Evolutionary conservation across 345 rosid species (phyloP).

Genomic region (Brassica cretica): DNA sequence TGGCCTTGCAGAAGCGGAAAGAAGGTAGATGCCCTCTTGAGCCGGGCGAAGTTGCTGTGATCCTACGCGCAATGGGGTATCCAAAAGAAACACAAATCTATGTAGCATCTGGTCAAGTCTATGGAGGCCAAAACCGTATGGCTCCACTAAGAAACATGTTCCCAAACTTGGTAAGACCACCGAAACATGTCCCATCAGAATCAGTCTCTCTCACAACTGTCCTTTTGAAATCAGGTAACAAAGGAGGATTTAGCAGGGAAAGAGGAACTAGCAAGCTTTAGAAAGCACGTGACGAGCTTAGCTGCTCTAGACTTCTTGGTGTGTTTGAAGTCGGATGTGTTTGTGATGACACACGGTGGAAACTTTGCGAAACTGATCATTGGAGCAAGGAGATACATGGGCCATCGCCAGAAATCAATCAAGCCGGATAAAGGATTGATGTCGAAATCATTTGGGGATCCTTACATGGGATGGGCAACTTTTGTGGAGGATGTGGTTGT

Average conservation of each 20-base stretch:
- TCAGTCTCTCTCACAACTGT: not conserved
- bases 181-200: not conserved
- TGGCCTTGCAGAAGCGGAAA: constrained; percentile 92
- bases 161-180: constrained; percentile 72
- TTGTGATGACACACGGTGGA: constrained; percentile 99
- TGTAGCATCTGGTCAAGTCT: constrained; percentile 99
- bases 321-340: constrained; percentile 95
- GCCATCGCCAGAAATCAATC: constrained; percentile 91
- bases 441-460: constrained; percentile 99
- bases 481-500: constrained; percentile 94
- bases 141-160: constrained; percentile 99
- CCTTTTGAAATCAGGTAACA: constrained; percentile 60
- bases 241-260: constrained; percentile 93
- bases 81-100: constrained; percentile 98
- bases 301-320: constrained; percentile 98
- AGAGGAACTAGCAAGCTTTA: constrained; percentile 73
- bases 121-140: constrained; percentile 99
- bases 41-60: constrained; percentile 99
- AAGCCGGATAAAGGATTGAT: constrained; percentile 98
- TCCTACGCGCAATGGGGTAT: constrained; percentile 97
- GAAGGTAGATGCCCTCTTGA: constrained; percentile 99
- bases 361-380: constrained; percentile 97
- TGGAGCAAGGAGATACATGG: constrained; percentile 95
- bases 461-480: constrained; percentile 97
- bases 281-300: constrained; percentile 97